Conservation (phyloP, 495 filamentous ascomycete genomes). For the Podospora australis region DNA sequence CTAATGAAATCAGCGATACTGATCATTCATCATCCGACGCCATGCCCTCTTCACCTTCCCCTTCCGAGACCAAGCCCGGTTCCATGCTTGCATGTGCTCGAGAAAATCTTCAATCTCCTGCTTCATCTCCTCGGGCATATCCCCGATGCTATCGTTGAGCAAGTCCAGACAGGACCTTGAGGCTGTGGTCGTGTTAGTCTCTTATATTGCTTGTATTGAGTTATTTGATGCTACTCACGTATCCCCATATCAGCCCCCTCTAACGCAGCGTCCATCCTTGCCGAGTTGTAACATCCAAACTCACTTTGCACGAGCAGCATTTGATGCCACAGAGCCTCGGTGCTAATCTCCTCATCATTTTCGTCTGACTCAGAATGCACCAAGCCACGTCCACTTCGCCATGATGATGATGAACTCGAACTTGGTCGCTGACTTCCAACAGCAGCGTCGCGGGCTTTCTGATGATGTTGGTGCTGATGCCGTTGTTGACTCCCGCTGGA, state of each 20-base stretch:
- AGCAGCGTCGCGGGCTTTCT: not conserved
- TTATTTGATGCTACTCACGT: conserved; percentile 27
- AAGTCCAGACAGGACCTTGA: conserved; percentile 37
- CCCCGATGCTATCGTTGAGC: conserved; percentile 37
- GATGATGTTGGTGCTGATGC: not conserved
- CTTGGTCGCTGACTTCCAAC: conserved; percentile 4
- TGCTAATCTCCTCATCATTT: conserved; percentile 18
- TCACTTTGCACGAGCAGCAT: conserved; percentile 39
- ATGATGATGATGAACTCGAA: too few species aligned
- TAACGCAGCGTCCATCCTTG: conserved; percentile 38
- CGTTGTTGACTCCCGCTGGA: conserved; percentile 3
- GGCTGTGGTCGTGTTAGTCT: conserved; percentile 17
- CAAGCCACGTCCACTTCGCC: too few species aligned
- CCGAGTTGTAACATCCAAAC: conserved; percentile 42
- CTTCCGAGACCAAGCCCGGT: not conserved
- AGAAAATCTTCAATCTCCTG: conserved; percentile 20
- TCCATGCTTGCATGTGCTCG: conserved; percentile 8
- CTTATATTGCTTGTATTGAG: too few species aligned
- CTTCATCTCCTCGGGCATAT: conserved; percentile 32
- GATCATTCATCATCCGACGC: not conserved
- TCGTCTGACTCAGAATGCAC: too few species aligned
- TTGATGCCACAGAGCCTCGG: conserved; percentile 35
- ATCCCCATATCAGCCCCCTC: conserved; percentile 25
- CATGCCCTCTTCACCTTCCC: not conserved
- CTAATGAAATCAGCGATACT: not conserved